A percentile compares a stretch with the other conserved stretches of the same genome.
Evolutionary conservation across 1,139 yeast species (phyloP).

Genomic region (Yamadazyma jaroonii): DNA sequence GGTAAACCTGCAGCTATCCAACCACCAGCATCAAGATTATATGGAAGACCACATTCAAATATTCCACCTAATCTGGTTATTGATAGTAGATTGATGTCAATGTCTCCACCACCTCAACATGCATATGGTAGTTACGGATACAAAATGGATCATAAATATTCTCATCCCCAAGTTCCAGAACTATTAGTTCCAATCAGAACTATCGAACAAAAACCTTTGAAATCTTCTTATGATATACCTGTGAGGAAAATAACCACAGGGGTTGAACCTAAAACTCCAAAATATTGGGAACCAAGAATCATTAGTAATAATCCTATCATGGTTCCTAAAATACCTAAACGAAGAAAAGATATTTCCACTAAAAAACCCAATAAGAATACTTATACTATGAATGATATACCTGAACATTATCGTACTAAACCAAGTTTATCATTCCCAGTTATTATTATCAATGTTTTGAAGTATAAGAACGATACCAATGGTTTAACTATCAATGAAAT

Average conservation of each 20-base stretch:
- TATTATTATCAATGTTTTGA: conserved; percentile 74
- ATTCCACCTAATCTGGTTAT: conserved; percentile 14
- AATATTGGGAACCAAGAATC: conserved; percentile 32
- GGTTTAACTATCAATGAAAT: conserved; percentile 87
- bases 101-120: conserved; percentile 9
- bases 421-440: conserved; percentile 80
- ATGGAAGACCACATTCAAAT: conserved; percentile 19
- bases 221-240: conserved; percentile 7
- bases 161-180: conserved; percentile 38
- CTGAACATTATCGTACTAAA: conserved; percentile 78
- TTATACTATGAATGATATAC: conserved; percentile 74
- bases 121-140: conserved; percentile 14
- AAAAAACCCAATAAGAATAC: conserved; percentile 54
- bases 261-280: conserved; percentile 23
- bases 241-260: conserved; percentile 17
- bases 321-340: conserved; percentile 45
- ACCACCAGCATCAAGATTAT: conserved; percentile 41
- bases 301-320: conserved; percentile 28
- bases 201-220: conserved; percentile 14
- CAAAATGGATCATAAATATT: conserved; percentile 13
- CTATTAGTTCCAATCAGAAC: conserved; percentile 32
- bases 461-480: conserved; percentile 56
- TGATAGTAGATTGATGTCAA: conserved; percentile 18
- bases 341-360: conserved; percentile 14
- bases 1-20: conserved; percentile 48